A percentile compares a stretch with the other conserved stretches of the same genome.
Evolutionary conservation across 495 filamentous ascomycete genomes (phyloP).

Genomic region (Astrothelium macrocarpum): DNA sequence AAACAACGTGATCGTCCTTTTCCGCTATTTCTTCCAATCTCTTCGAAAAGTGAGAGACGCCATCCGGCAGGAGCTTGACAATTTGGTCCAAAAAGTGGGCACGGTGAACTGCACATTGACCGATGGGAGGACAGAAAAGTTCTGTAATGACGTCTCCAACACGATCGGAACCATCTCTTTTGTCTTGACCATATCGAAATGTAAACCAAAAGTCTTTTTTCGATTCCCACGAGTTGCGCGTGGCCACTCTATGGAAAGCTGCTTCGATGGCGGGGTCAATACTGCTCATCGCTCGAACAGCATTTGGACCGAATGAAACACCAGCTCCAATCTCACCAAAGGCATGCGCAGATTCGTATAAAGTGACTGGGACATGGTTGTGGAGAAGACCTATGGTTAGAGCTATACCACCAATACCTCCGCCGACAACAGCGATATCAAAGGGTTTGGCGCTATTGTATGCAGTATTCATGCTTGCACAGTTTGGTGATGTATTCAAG

Average conservation of each 20-base stretch:
- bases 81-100: slow-evolving; percentile 53
- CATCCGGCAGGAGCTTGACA: slow-evolving; percentile 43
- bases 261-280: slow-evolving; percentile 41
- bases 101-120: slow-evolving; percentile 39
- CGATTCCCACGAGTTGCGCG: slow-evolving; percentile 20
- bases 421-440: slow-evolving; percentile 20
- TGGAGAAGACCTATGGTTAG: slow-evolving; percentile 21
- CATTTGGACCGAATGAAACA: slow-evolving; percentile 51
- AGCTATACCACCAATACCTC: slow-evolving; percentile 20
- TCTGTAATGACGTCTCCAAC: slow-evolving; percentile 28
- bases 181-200: slow-evolving; percentile 23
- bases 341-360: slow-evolving; percentile 23
- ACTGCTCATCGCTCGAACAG: slow-evolving; percentile 44
- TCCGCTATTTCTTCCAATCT: slow-evolving; percentile 26
- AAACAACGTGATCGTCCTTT: slow-evolving; percentile 29
- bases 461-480: not conserved
- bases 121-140: slow-evolving; percentile 19
- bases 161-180: slow-evolving; percentile 15
- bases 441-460: slow-evolving; percentile 11
- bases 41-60: slow-evolving; percentile 35
- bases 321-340: slow-evolving; percentile 50
- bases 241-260: slow-evolving; percentile 33
- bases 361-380: slow-evolving; percentile 16
- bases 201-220: slow-evolving; percentile 21
- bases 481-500: too few species aligned